Conservation (phyloP, 2,329 filamentous ascomycete genomes). For the Ustilaginoidea virens region DNA sequence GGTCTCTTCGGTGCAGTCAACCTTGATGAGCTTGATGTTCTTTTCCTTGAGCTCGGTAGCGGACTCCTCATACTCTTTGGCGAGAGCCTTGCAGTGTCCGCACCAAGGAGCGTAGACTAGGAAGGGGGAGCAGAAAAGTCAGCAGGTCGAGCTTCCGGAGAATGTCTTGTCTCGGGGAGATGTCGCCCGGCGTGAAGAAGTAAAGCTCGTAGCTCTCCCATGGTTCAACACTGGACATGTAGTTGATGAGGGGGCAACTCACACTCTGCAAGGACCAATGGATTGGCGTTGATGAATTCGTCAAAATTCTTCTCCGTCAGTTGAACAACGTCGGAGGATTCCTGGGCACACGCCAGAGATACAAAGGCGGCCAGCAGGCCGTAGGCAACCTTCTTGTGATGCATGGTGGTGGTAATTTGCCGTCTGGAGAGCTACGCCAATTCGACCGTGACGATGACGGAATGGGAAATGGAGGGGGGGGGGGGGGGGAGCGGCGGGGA, state of each 20-base stretch:
- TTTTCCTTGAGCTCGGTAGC: slow-evolving; percentile 77
- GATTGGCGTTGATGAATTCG: slow-evolving; percentile 70
- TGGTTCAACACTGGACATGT: too few relatives aligned
- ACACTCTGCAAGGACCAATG: slow-evolving; percentile 91
- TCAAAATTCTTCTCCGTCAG: slow-evolving; percentile 80
- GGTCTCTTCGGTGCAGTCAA: slow-evolving; percentile 89
- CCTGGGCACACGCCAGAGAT: slow-evolving; percentile 40
- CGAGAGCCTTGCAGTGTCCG: slow-evolving; percentile 97
- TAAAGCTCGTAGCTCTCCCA: too few relatives aligned
- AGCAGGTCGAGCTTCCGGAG: slow-evolving; percentile 14
- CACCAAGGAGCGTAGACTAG: slow-evolving; percentile 91
- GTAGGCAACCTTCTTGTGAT: slow-evolving; percentile 33
- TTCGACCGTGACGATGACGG: neutral
- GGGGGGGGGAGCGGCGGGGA: too few relatives aligned
- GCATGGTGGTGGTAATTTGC: slow-evolving; percentile 22
- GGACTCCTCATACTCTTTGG: slow-evolving; percentile 78
- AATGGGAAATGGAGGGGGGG: neutral
- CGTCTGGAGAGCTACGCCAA: neutral
- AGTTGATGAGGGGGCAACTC: slow-evolving; percentile 26
- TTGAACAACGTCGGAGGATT: slow-evolving; percentile 62
- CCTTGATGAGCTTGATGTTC: slow-evolving; percentile 70
- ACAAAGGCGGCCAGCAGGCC: slow-evolving; percentile 40
- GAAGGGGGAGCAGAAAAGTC: slow-evolving; percentile 12
- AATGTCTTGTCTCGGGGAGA: too few relatives aligned
- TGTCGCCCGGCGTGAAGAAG: too few relatives aligned